phyloP scores from a whole-genome alignment of 2,329 filamentous ascomycete genomes.

The Diatrype stigma region DNA sequence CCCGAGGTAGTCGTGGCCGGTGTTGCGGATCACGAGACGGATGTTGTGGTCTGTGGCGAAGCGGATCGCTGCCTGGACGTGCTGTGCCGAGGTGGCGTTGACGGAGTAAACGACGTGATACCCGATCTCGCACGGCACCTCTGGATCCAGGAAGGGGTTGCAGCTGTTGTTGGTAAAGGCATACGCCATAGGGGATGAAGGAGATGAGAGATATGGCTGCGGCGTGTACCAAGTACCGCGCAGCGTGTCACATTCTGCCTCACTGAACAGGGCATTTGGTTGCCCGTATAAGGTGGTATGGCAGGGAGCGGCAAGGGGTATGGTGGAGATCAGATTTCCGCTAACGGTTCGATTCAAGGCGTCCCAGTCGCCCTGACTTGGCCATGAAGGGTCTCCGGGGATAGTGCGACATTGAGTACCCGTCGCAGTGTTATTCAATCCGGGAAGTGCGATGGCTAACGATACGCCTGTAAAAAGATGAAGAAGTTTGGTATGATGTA shows the following conservation, averaged over 20 bases:
- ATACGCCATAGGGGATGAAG: slow-evolving; percentile 24
- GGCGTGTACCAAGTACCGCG: slow-evolving; percentile 10
- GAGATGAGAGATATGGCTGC: slow-evolving; percentile 5
- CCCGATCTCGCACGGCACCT: slow-evolving; percentile 37
- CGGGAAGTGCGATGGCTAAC: too few relatives aligned
- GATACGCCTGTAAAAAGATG: too few relatives aligned
- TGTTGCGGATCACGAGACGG: slow-evolving; percentile 38
- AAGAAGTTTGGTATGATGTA: too few relatives aligned
- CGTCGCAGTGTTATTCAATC: too few relatives aligned
- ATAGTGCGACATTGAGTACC: too few relatives aligned
- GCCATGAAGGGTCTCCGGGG: too few relatives aligned
- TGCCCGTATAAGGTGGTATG: slow-evolving; percentile 30
- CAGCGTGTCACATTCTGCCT: slow-evolving; percentile 12
- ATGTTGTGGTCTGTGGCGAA: slow-evolving; percentile 32
- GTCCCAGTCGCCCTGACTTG: slow-evolving; percentile 33
- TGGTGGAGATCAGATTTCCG: slow-evolving; percentile 47
- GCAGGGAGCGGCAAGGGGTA: slow-evolving; percentile 49
- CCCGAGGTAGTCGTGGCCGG: slow-evolving; percentile 36
- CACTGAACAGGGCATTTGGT: slow-evolving; percentile 35
- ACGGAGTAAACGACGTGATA: slow-evolving; percentile 28
- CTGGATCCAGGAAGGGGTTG: slow-evolving; percentile 35
- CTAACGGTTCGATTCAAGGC: slow-evolving; percentile 47
- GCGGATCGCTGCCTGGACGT: slow-evolving; percentile 17
- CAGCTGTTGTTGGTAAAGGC: slow-evolving; percentile 21
- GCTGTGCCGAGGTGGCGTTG: slow-evolving; percentile 11